phyloP scores from a whole-genome alignment of 495 filamentous ascomycete species.

The Penicillium herquei region DNA sequence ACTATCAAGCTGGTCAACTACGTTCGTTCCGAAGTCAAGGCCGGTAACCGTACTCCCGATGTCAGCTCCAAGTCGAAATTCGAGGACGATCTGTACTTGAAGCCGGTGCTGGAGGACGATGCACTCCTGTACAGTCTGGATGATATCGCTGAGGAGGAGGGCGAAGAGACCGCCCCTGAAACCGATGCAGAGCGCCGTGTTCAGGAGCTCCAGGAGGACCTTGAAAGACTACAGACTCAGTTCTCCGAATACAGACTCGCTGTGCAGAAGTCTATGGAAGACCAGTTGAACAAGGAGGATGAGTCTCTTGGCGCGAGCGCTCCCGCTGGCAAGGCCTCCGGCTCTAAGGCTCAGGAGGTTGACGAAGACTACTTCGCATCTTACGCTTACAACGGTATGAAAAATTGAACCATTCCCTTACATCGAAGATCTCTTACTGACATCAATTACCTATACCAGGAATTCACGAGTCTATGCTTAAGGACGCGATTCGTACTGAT shows the following conservation, averaged over 20 bases:
- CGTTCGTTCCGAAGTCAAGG: conserved; percentile 56
- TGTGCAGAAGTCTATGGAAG: conserved; percentile 68
- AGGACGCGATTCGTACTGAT: conserved; percentile 66
- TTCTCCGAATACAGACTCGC: conserved; percentile 69
- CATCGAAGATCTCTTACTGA: neutral
- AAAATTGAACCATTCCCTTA: neutral
- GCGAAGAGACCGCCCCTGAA: conserved; percentile 19
- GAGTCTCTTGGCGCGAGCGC: conserved; percentile 31
- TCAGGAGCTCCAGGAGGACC: conserved; percentile 64
- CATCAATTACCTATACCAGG: conserved; percentile 39
- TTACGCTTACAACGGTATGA: conserved; percentile 72
- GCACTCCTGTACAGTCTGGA: conserved; percentile 81
- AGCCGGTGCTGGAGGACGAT: conserved; percentile 87
- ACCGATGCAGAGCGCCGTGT: conserved; percentile 55
- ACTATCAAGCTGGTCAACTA: conserved; percentile 86
- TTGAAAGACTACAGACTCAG: conserved; percentile 62
- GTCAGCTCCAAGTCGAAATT: conserved; percentile 59
- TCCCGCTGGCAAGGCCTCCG: conserved; percentile 11
- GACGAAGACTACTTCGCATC: conserved; percentile 76
- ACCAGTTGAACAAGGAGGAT: conserved; percentile 58
- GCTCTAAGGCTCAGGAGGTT: conserved; percentile 29
- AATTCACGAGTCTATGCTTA: conserved; percentile 92
- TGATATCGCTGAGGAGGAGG: conserved; percentile 57
- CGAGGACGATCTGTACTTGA: conserved; percentile 71
- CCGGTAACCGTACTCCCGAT: conserved; percentile 50